Percentiles rank a stretch among this genome's conserved stretches.
Conservation (phyloP, 1,139 yeast species). For the Lodderomyces beijingensis region DNA sequence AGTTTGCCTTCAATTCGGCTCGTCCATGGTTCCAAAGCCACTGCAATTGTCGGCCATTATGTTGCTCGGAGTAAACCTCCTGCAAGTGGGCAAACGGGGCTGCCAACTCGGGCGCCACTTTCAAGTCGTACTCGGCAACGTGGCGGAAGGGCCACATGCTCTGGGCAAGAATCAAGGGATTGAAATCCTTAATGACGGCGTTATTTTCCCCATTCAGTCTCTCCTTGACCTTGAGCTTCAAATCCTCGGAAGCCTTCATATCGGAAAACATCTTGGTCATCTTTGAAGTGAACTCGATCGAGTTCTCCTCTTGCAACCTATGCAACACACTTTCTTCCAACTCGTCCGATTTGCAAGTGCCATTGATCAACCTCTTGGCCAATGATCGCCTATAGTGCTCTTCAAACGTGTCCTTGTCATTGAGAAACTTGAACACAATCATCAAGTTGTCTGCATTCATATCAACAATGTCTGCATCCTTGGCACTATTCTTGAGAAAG, state of each 20-base stretch:
- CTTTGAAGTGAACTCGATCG: slow-evolving; percentile 88
- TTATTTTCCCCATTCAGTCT: slow-evolving; percentile 27
- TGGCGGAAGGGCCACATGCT: slow-evolving; percentile 82
- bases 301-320: slow-evolving; percentile 83
- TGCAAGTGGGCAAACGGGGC: slow-evolving; percentile 66
- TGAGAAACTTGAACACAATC: slow-evolving; percentile 81
- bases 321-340: slow-evolving; percentile 86
- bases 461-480: slow-evolving; percentile 64
- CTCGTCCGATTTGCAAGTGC: slow-evolving; percentile 76
- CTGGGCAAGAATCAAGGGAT: slow-evolving; percentile 77
- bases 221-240: slow-evolving; percentile 63
- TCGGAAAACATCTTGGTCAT: slow-evolving; percentile 97
- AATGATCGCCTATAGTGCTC: slow-evolving; percentile 84
- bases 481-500: slow-evolving; percentile 69
- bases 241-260: slow-evolving; percentile 79
- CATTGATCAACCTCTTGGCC: slow-evolving; percentile 84
- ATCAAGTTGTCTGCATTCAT: slow-evolving; percentile 83
- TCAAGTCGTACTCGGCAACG: slow-evolving; percentile 38
- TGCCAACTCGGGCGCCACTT: slow-evolving; percentile 50
- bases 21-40: slow-evolving; percentile 97
- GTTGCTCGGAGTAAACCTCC: slow-evolving; percentile 67
- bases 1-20: slow-evolving; percentile 88
- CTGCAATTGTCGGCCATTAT: slow-evolving; percentile 81
- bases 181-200: slow-evolving; percentile 52
- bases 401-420: slow-evolving; percentile 94